phyloP scores from a whole-genome alignment of 169 alveolate genomes.

The Eimeria praecox region DNA sequence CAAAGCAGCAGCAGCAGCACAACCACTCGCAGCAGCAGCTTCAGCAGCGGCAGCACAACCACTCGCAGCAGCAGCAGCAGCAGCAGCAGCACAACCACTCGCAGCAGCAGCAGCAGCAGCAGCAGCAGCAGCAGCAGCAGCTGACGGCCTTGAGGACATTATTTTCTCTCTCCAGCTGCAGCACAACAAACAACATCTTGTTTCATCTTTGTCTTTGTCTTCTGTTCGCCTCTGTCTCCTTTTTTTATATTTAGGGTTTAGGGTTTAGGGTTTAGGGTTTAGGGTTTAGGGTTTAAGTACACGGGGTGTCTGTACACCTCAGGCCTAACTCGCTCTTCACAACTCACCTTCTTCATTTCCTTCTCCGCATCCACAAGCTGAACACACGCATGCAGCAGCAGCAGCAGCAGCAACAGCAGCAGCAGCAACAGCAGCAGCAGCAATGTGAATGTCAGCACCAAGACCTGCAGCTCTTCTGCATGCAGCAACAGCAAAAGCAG shows the following conservation, averaged over 20 bases:
- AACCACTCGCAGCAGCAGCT: neutral
- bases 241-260: too few relatives aligned
- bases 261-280: too few relatives aligned
- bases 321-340: neutral
- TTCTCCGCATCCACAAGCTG: conserved; percentile 15
- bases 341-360: neutral
- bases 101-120: conserved; percentile 50
- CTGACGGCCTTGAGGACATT: neutral
- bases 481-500: neutral
- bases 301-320: conserved; percentile 6
- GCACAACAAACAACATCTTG: neutral
- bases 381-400: neutral
- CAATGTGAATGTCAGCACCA: too few relatives aligned
- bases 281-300: too few relatives aligned
- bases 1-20: conserved; percentile 28
- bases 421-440: conserved; percentile 33
- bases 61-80: neutral
- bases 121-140: conserved; percentile 42
- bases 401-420: conserved; percentile 20
- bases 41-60: neutral
- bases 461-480: too few relatives aligned
- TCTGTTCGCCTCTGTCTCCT: neutral
- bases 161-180: conserved; percentile 45
- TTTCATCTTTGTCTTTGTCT: neutral
- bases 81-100: neutral